phyloP scores from a whole-genome alignment of 2,329 filamentous ascomycete genomes.

The Pestalotiopsis sp. region DNA sequence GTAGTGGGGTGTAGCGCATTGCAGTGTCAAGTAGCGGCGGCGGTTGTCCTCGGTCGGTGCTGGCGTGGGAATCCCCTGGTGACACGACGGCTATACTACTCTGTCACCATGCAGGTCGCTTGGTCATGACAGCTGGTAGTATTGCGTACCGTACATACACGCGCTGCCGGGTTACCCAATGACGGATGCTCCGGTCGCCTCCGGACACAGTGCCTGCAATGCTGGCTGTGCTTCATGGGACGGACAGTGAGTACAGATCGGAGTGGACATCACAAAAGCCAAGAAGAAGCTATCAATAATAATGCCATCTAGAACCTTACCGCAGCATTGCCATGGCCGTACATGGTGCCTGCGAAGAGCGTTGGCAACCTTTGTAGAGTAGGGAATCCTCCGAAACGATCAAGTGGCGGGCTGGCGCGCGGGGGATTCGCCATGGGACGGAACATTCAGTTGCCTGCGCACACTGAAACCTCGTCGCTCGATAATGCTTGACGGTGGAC shows the following conservation, averaged over 20 bases:
- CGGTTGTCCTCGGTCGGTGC: not conserved
- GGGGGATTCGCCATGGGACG: not conserved
- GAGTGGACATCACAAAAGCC: not conserved
- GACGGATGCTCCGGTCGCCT: not conserved
- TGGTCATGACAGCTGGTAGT: not conserved
- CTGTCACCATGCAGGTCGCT: not conserved
- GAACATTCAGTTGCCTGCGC: no score
- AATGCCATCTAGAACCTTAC: not conserved
- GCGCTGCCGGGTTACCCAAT: not conserved
- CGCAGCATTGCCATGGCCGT: not conserved
- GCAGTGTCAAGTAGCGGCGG: constrained; percentile 1
- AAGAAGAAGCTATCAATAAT: not conserved
- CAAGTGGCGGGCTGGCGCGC: not conserved
- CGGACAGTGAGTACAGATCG: not conserved
- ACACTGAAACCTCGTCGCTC: not conserved
- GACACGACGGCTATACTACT: not conserved
- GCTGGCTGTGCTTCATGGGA: not conserved
- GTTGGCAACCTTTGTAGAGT: not conserved
- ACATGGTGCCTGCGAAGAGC: not conserved
- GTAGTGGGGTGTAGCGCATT: constrained; percentile 8
- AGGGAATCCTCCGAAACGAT: not conserved
- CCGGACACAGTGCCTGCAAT: not conserved
- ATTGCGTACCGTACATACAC: not conserved
- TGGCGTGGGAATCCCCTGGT: not conserved
- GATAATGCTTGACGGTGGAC: not conserved